Conservation (phyloP, 2,329 filamentous ascomycete genomes). For the Nemania serpens region DNA sequence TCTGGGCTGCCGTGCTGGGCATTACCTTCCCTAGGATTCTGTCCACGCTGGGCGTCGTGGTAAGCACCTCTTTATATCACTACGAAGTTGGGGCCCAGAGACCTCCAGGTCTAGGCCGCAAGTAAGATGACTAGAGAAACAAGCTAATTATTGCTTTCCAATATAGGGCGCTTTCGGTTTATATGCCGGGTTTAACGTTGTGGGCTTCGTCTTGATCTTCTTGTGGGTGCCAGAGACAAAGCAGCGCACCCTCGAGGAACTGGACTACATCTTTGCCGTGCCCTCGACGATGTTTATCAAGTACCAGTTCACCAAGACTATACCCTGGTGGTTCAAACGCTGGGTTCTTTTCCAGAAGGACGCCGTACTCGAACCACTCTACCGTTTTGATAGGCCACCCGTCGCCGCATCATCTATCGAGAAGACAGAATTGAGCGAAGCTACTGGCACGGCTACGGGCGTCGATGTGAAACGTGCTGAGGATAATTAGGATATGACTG, state of each 20-base stretch:
- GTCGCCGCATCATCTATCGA: constrained; percentile 9
- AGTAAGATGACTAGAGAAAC: neutral
- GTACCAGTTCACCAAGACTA: constrained; percentile 46
- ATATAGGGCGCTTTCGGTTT: constrained; percentile 50
- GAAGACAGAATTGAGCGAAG: constrained; percentile 5
- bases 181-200: constrained; percentile 53
- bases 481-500: neutral
- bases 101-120: neutral
- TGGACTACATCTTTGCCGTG: constrained; percentile 54
- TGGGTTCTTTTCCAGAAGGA: constrained; percentile 39
- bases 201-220: constrained; percentile 53
- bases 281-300: constrained; percentile 46
- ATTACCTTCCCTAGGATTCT: constrained; percentile 67
- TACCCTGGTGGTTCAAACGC: constrained; percentile 47
- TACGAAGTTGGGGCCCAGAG: no score
- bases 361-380: constrained; percentile 40
- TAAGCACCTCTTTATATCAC: constrained; percentile 14
- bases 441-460: constrained; percentile 8
- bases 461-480: neutral
- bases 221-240: constrained; percentile 56
- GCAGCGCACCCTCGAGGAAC: constrained; percentile 54
- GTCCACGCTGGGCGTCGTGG: constrained; percentile 45
- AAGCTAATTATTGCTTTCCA: constrained; percentile 4
- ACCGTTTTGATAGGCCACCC: constrained; percentile 36
- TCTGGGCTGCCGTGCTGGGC: constrained; percentile 62